Evolutionary conservation across 371 early-diverging fungal species (phyloP).

Genomic region (Saksenaea vasiformis): DNA sequence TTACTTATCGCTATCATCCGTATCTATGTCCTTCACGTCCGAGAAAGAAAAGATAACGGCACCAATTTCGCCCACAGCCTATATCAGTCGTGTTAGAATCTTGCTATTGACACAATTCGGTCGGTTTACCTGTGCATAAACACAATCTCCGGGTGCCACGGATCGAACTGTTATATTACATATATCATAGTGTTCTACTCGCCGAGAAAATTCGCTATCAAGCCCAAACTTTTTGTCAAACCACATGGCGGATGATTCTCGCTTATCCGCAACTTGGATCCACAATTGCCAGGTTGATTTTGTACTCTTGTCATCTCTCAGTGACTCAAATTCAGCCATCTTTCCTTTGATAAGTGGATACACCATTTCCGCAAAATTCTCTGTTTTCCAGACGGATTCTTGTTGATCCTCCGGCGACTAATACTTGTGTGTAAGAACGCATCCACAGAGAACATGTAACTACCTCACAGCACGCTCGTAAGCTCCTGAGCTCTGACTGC

Average conservation of each 20-base stretch:
- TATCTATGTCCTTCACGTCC: slow-evolving; percentile 12
- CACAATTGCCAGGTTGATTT: slow-evolving; percentile 30
- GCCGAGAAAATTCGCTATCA: slow-evolving; percentile 19
- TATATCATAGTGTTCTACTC: slow-evolving; percentile 11
- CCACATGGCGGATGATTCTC: slow-evolving; percentile 28
- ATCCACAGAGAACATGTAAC: not conserved
- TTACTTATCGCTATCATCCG: slow-evolving; percentile 21
- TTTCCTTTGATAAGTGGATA: slow-evolving; percentile 21
- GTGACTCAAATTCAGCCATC: not conserved
- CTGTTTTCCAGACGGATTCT: slow-evolving; percentile 27
- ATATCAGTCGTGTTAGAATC: not conserved
- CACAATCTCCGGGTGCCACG: not conserved
- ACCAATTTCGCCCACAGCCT: slow-evolving; percentile 27
- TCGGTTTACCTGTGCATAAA: slow-evolving; percentile 19
- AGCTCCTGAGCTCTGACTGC: not conserved
- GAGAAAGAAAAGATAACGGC: slow-evolving; percentile 37
- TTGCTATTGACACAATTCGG: not conserved
- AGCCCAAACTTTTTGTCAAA: slow-evolving; percentile 33
- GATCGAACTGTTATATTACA: slow-evolving; percentile 23
- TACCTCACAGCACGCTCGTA: slow-evolving; percentile 6
- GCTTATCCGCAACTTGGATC: slow-evolving; percentile 14
- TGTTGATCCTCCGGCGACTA: not conserved
- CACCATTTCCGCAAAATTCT: slow-evolving; percentile 22
- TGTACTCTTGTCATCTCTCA: not conserved
- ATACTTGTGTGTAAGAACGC: not conserved